These are phyloP conservation scores for Trichoderma sp. DNA, from an alignment of 2,329 filamentous ascomycete species.

Conservation along the genomic window DNA sequence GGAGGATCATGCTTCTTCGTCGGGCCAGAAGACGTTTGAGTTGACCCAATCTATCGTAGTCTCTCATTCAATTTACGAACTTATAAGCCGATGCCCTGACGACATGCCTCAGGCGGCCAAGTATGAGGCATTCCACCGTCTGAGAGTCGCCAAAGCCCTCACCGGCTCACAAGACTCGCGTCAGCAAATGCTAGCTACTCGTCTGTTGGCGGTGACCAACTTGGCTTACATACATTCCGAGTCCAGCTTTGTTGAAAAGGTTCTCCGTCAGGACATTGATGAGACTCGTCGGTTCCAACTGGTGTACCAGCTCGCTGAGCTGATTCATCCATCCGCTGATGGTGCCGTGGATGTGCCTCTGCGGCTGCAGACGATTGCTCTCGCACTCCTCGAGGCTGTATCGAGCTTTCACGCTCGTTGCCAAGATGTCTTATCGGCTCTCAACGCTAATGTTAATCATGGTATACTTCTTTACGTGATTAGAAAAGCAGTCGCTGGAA, in stretches of 20 bases:
- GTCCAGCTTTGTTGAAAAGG: constrained; percentile 77
- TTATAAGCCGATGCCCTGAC: constrained; percentile 57
- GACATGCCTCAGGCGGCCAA: constrained; percentile 71
- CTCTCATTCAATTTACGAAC: constrained; percentile 56
- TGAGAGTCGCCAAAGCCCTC: constrained; percentile 82
- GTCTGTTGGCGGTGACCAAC: constrained; percentile 85
- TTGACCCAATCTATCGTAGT: constrained; percentile 59
- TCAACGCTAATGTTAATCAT: constrained; percentile 95
- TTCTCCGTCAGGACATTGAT: constrained; percentile 84
- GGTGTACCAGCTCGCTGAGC: constrained; percentile 86
- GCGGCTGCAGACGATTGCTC: constrained; percentile 77
- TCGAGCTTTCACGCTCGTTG: constrained; percentile 75
- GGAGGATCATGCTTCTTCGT: constrained; percentile 36
- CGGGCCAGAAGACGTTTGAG: constrained; percentile 63
- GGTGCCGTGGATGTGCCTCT: constrained; percentile 68
- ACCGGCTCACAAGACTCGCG: constrained; percentile 64
- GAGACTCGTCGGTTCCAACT: constrained; percentile 87
- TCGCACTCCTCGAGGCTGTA: constrained; percentile 83
- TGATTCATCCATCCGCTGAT: constrained; percentile 80
- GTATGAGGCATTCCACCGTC: constrained; percentile 82
- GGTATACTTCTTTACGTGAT: constrained; percentile 92
- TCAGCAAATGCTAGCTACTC: constrained; percentile 75
- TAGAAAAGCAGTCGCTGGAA: constrained; percentile 82
- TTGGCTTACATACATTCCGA: constrained; percentile 88
- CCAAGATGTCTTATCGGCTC: constrained; percentile 81